These are phyloP conservation scores for Buddleja alternifolia DNA, from an alignment of 257 asterid species.

Conservation along the genomic window DNA sequence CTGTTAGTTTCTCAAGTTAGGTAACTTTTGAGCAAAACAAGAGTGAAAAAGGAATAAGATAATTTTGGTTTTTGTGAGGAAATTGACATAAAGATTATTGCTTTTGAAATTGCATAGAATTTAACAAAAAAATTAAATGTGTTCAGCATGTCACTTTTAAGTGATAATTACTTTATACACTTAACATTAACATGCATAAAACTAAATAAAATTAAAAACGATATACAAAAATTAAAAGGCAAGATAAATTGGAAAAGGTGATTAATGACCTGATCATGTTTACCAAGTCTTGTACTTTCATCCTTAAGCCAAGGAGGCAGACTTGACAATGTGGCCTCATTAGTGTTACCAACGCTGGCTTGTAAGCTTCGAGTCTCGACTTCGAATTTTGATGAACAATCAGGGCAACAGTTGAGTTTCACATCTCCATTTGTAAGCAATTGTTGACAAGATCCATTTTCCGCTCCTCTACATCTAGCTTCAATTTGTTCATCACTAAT, in stretches of 20 bases:
- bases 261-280: constrained; percentile 49
- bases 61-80: no score
- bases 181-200: not conserved
- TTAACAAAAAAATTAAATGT: not conserved
- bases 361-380: constrained; percentile 36
- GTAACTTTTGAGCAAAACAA: no score
- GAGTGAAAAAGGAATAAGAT: not conserved
- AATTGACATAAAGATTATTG: no score
- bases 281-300: constrained; percentile 43
- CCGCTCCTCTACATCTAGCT: constrained; percentile 30
- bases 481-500: constrained; percentile 39
- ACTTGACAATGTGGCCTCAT: constrained; percentile 45
- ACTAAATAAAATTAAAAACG: not conserved
- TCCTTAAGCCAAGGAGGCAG: constrained; percentile 78
- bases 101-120: no score
- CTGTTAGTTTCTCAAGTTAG: not conserved
- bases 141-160: no score
- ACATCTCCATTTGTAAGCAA: constrained; percentile 33
- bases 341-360: constrained; percentile 22
- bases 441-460: constrained; percentile 31
- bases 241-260: not conserved
- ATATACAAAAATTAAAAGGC: not conserved
- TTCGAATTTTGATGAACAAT: constrained; percentile 47
- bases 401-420: constrained; percentile 42
- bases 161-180: no score